These are phyloP conservation scores for Aspergillus novoparasiticus DNA, from an alignment of 2,329 filamentous ascomycete species.

Conservation along the genomic window DNA sequence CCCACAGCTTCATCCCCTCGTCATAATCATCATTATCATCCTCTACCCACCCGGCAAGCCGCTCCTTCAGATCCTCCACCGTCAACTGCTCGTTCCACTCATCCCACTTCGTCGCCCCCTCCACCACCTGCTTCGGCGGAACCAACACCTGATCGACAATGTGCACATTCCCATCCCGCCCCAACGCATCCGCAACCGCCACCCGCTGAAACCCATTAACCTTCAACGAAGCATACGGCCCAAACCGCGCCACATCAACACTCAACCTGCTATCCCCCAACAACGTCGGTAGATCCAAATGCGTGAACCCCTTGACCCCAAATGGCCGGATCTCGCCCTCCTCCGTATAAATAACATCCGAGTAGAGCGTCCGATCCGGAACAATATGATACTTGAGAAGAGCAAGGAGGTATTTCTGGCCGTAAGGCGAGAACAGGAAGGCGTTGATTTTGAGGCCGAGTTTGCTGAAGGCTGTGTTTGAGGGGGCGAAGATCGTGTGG, in stretches of 20 bases:
- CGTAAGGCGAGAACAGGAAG: slow-evolving; percentile 77
- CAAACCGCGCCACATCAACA: slow-evolving; percentile 70
- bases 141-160: slow-evolving; percentile 73
- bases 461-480: slow-evolving; percentile 6
- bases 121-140: slow-evolving; percentile 62
- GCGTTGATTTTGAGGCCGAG: slow-evolving; percentile 29
- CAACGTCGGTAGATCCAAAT: slow-evolving; percentile 69
- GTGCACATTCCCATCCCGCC: slow-evolving; percentile 80
- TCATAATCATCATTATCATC: neutral
- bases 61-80: slow-evolving; percentile 25
- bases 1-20: neutral
- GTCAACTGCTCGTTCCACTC: slow-evolving; percentile 17
- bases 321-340: slow-evolving; percentile 35
- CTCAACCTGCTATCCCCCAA: slow-evolving; percentile 66
- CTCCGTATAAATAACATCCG: slow-evolving; percentile 68
- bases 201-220: slow-evolving; percentile 75
- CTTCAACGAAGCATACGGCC: slow-evolving; percentile 70
- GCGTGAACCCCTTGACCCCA: slow-evolving; percentile 41
- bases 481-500: slow-evolving; percentile 10
- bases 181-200: slow-evolving; percentile 68
- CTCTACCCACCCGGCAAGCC: slow-evolving; percentile 21
- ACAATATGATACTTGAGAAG: slow-evolving; percentile 11
- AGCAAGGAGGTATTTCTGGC: slow-evolving; percentile 5
- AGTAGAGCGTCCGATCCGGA: slow-evolving; percentile 62
- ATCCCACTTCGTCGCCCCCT: slow-evolving; percentile 4